Conservation (phyloP, 768 basidiomycete species). For the Pholiota conissans region DNA sequence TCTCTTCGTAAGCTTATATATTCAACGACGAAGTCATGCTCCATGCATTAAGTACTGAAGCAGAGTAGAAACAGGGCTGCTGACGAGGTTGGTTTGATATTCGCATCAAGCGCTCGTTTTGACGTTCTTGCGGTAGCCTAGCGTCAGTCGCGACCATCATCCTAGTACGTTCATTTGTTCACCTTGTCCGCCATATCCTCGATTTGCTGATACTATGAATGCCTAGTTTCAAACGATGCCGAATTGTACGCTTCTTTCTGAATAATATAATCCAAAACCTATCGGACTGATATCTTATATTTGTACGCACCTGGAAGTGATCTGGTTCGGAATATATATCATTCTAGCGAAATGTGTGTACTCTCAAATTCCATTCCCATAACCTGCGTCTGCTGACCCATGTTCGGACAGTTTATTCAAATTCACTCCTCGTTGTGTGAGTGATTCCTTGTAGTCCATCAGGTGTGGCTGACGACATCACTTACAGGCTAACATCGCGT, state of each 20-base stretch:
- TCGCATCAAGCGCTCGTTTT: too few species aligned
- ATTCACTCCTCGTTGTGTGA: conserved; percentile 14
- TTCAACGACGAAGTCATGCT: background rate
- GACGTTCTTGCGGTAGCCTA: background rate
- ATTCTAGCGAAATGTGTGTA: conserved; percentile 17
- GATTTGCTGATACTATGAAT: too few species aligned
- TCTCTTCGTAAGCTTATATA: conserved; percentile 11
- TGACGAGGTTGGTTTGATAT: conserved; percentile 6
- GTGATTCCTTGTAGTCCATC: background rate
- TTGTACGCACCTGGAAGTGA: conserved; percentile 1
- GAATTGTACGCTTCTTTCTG: conserved; percentile 7
- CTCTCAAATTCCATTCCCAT: background rate
- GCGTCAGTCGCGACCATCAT: conserved; percentile 13
- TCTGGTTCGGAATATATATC: conserved; percentile 18
- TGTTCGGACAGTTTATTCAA: conserved; percentile 9
- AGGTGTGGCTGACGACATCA: too few species aligned
- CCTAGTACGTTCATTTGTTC: conserved; percentile 3
- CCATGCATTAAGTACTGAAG: background rate
- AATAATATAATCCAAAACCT: too few species aligned
- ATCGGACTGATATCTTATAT: background rate
- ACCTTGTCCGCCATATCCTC: too few species aligned
- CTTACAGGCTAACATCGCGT: conserved; percentile 11
- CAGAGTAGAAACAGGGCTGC: conserved; percentile 14
- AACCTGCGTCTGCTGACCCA: background rate
- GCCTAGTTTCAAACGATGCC: conserved; percentile 12